These are phyloP conservation scores for Forsythia suspensa DNA, from an alignment of 257 asterid genomes.

Conservation along the genomic window DNA sequence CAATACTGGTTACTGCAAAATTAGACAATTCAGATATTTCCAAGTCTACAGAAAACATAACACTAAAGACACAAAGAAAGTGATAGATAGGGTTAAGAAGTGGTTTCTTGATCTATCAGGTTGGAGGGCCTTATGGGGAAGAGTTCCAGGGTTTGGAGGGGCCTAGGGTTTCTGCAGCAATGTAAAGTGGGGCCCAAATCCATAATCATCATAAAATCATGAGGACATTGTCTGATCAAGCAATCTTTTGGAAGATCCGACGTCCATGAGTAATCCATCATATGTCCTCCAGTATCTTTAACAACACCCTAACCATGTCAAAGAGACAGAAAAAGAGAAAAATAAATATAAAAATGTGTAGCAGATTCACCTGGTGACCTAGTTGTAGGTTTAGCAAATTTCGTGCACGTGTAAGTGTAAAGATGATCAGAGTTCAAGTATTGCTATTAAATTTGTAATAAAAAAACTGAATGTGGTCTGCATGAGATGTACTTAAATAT, in stretches of 20 bases:
- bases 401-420: not conserved
- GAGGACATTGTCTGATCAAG: conserved; percentile 29
- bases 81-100: not conserved
- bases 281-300: conserved; percentile 16
- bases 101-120: conserved; percentile 9
- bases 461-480: no score
- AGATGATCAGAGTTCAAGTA: no score
- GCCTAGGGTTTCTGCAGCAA: conserved; percentile 39
- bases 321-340: not conserved
- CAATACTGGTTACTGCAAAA: not conserved
- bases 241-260: conserved; percentile 42
- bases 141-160: conserved; percentile 74
- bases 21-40: not conserved
- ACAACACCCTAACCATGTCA: conserved; percentile 22
- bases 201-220: conserved; percentile 47
- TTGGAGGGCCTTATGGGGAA: conserved; percentile 54
- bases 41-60: not conserved
- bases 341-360: no score
- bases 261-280: conserved; percentile 35
- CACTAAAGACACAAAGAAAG: not conserved
- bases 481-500: no score
- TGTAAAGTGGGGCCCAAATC: conserved; percentile 35
- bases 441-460: no score
- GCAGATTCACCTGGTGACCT: no score
- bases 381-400: no score